Evolutionary conservation across 2,329 filamentous ascomycete species (phyloP), one percentile per base, ranked within the genome.

Genomic region (Colletotrichum cuscutae): DNA sequence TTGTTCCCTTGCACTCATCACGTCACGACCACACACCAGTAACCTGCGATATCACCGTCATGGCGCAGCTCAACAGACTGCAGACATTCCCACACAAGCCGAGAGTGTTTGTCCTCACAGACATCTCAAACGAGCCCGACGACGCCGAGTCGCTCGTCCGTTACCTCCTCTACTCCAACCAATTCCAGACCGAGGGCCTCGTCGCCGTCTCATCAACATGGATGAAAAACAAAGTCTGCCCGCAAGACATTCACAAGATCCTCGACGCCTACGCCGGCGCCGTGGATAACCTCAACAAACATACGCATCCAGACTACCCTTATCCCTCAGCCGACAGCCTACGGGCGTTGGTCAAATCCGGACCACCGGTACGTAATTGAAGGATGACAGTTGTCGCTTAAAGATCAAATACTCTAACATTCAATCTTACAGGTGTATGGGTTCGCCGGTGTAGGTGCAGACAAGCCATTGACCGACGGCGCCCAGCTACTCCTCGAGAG

Each of bases 71-170:
- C 11, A 70, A 26, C 22, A 64, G 46, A 35, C 46, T 74, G 4
- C 54, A 72, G 35, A 54, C 68, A 2, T 75, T 75, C 26, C 53
- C 62, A 19, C 61, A 52, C 24, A 82, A 81, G 75, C 81, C 80
- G 1, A 79, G 79, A 11, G 81, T 84, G 5, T 84, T 85, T 42
- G 79, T 85, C 62, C 68, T 85, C 15, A 82, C 83, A 19, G 84
- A 86, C 68, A 86, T 86, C 63, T 82, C 82, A 30, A 86, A 86
- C 72, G 84, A 86, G 74, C 84, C 84, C 1, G 84, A 86, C 71
- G 84, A 87, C 76, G 80, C 81, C 6, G 81, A 85, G 74, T 86
- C 83, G 0, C 77, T 87, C 19, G 82, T 84, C 2, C 81, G 85
- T 11, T 85, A 84, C 70, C 79, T 87, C 4, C 76, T 85, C 1